A percentile compares a stretch with the other conserved stretches of the same genome.
phyloP scores from a whole-genome alignment of 331 rosid genomes.

The Dryas integrifolia region DNA sequence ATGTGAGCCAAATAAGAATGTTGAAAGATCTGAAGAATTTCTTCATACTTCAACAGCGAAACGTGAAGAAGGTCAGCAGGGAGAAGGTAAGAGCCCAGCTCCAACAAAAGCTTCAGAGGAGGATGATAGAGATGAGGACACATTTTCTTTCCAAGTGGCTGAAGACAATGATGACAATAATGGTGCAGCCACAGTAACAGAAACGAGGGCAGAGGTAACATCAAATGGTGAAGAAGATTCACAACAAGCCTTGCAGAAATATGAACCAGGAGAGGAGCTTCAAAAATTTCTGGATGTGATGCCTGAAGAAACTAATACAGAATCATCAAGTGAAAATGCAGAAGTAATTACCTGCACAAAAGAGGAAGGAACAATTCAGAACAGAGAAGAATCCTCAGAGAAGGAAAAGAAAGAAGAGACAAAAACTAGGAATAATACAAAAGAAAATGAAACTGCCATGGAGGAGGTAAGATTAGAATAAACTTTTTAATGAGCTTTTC shows the following conservation, averaged over 20 bases:
- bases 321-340: constrained; percentile 11
- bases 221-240: constrained; percentile 22
- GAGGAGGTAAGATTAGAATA: constrained; percentile 30
- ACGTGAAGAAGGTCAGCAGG: constrained; percentile 14
- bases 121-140: constrained; percentile 12
- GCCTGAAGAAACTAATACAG: constrained; percentile 16
- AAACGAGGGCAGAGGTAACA: background rate
- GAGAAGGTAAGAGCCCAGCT: background rate
- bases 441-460: constrained; percentile 15
- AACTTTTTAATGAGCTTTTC: background rate
- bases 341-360: background rate
- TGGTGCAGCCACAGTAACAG: background rate
- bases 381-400: constrained; percentile 7
- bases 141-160: background rate
- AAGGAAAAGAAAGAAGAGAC: constrained; percentile 30
- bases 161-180: constrained; percentile 13
- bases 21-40: constrained; percentile 14
- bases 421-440: constrained; percentile 4
- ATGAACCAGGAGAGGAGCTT: constrained; percentile 23
- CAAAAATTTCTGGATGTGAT: constrained; percentile 15
- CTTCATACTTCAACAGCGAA: background rate
- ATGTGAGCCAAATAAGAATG: constrained; percentile 9
- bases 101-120: constrained; percentile 13
- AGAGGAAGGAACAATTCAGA: constrained; percentile 16
- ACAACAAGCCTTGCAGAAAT: constrained; percentile 6